These are phyloP conservation scores for Leccinum barrowsii DNA, from an alignment of 768 basidiomycete genomes.

Conservation along the genomic window DNA sequence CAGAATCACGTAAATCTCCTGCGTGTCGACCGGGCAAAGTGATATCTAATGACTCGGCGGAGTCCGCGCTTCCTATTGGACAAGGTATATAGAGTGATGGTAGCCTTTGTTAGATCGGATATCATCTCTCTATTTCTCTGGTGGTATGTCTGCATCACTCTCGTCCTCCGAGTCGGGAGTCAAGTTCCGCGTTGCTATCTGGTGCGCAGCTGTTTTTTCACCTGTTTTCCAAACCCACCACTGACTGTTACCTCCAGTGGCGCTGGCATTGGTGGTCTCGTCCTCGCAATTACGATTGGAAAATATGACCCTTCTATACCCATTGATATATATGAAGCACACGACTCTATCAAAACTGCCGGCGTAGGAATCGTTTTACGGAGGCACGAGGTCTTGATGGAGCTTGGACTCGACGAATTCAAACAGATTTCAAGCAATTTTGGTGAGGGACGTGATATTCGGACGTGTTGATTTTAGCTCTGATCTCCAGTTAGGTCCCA, in stretches of 20 bases:
- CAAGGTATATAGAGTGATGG: no score
- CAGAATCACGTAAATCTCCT: neutral
- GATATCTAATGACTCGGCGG: no score
- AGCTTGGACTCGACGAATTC: constrained; percentile 40
- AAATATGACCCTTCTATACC: constrained; percentile 30
- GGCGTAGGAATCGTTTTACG: constrained; percentile 45
- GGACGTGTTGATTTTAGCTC: neutral
- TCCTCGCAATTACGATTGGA: constrained; percentile 38
- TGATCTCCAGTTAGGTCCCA: neutral
- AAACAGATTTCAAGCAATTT: constrained; percentile 10
- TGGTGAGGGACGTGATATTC: constrained; percentile 11
- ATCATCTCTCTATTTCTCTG: no score
- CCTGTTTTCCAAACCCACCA: neutral
- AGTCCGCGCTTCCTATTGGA: no score
- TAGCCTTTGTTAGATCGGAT: no score
- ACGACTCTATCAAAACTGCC: constrained; percentile 33
- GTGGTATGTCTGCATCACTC: neutral
- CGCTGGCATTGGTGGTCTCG: constrained; percentile 42
- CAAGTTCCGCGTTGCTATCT: constrained; percentile 24
- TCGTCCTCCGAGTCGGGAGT: neutral
- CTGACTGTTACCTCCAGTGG: constrained; percentile 20
- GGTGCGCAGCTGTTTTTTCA: constrained; percentile 4
- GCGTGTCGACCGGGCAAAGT: neutral
- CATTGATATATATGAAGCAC: constrained; percentile 46
- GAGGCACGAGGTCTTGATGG: constrained; percentile 41